A percentile compares a stretch with the other conserved stretches of the same genome.
phyloP scores from a whole-genome alignment of 2,329 filamentous ascomycete species.

The Ophiosphaerella herpotricha region DNA sequence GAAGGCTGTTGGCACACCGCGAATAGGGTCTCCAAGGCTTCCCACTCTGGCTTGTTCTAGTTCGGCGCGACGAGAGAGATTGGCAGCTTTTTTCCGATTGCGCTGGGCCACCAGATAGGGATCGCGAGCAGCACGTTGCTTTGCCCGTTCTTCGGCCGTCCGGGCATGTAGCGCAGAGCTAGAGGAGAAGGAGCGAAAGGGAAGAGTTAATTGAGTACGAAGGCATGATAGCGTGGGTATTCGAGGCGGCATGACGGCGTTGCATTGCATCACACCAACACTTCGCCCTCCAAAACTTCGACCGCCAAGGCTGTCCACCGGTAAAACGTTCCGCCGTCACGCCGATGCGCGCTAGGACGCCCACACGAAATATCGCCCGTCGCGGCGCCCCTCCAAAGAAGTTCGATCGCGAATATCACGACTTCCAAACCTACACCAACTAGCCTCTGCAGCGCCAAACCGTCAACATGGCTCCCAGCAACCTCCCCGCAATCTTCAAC shows the following conservation, averaged over 20 bases:
- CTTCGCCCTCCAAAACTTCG: constrained; percentile 5
- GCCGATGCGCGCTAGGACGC: constrained; percentile 11
- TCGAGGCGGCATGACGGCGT: constrained; percentile 52
- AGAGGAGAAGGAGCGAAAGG: constrained; percentile 63
- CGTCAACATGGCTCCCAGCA: constrained; percentile 87
- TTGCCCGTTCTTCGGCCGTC: constrained; percentile 45
- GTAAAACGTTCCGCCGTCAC: constrained; percentile 1
- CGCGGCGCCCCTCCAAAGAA: constrained; percentile 21
- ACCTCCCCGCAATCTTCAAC: constrained; percentile 95
- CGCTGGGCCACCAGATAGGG: constrained; percentile 83
- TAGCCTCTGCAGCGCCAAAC: constrained; percentile 38
- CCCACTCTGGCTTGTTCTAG: constrained; percentile 68
- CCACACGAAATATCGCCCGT: constrained; percentile 19
- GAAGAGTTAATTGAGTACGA: constrained; percentile 54
- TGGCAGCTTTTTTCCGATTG: constrained; percentile 81
- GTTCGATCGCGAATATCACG: constrained; percentile 29
- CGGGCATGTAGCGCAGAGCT: constrained; percentile 66
- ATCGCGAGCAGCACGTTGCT: constrained; percentile 71
- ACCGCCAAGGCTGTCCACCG: constrained; percentile 1
- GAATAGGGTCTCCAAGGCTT: constrained; percentile 75
- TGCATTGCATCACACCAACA: constrained; percentile 7
- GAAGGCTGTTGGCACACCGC: constrained; percentile 80
- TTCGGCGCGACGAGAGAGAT: constrained; percentile 73
- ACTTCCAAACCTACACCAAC: constrained; percentile 23
- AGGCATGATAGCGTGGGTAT: constrained; percentile 52